phyloP scores from a whole-genome alignment of 2,329 filamentous ascomycete genomes.

The Fusarium sp. region DNA sequence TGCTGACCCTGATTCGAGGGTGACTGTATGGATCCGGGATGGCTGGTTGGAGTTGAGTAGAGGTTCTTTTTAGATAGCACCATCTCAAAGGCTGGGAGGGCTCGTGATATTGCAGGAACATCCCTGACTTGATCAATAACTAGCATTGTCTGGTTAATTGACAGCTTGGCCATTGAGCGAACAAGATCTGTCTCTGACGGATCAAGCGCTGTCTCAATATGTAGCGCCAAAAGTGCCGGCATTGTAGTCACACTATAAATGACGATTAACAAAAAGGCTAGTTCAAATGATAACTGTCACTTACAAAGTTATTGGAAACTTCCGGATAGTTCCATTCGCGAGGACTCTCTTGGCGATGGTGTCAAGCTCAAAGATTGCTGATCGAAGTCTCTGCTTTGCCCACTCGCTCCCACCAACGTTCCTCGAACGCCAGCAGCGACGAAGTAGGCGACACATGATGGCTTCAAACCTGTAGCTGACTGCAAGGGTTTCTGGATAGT shows the following conservation, averaged over 20 bases:
- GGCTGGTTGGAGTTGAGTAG: neutral
- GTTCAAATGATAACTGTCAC: neutral
- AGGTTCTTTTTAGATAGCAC: slow-evolving; percentile 16
- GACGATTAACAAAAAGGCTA: neutral
- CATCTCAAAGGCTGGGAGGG: slow-evolving; percentile 6
- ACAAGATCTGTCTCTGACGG: slow-evolving; percentile 5
- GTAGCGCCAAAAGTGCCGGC: slow-evolving; percentile 8
- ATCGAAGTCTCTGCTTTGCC: slow-evolving; percentile 13
- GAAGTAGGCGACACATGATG: neutral
- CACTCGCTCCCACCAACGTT: neutral
- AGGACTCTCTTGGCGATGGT: slow-evolving; percentile 11
- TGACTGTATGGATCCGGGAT: neutral
- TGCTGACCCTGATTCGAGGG: neutral
- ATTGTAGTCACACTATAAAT: slow-evolving; percentile 1
- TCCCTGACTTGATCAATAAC: neutral
- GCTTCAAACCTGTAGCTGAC: neutral
- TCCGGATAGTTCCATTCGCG: neutral
- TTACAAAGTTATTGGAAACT: slow-evolving; percentile 14
- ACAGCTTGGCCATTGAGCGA: slow-evolving; percentile 10
- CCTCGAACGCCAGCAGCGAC: neutral
- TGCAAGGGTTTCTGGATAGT: neutral
- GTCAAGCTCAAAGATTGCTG: slow-evolving; percentile 11
- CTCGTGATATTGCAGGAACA: slow-evolving; percentile 7
- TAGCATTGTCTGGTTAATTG: slow-evolving; percentile 13
- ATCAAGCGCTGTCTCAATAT: slow-evolving; percentile 13